Base-by-base conservation (phyloP, 78 protist genomes). In the Abeoforma whisleri region DNA sequence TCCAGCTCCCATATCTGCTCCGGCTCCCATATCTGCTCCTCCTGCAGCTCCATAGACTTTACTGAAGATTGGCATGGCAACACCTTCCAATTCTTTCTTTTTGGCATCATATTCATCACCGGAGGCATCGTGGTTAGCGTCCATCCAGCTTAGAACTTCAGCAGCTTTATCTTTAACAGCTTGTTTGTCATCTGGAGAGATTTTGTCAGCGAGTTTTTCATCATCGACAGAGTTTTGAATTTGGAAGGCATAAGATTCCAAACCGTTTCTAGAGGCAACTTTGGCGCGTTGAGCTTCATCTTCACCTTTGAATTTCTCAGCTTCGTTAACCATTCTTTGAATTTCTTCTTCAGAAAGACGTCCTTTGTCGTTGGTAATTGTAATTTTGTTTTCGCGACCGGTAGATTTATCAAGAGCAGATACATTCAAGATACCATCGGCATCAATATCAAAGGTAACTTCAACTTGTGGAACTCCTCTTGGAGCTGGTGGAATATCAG, bases 381-480 rank as follows among this genome's bases (percentile, higher is more conserved):
- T 91, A 92, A 95, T 93, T 89, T 91, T 84, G 87, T 87, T 86
- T 76, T n/a, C 80, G 84, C 87, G 84, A 62, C 96, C 96, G 35
- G 97, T 89, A 68, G 91, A 19, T 91, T 93, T 91, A 84, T 97
- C 99, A 84, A 73, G 82, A 25, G 98, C 99, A 35, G 92, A 40
- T 38, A 97, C 99, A 72, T 93, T 88, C 71, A 97, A 87, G 92
- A 97, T 95, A 80, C 96, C 93, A 90, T 96, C 93, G 77, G 94
- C 95, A 84, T 95, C 98, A 39, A 97, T 84, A 86, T 93, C 94
- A 74, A 96, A 95, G 33, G 96, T 91, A 68, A 97, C 99, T 88
- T 95, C 96, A 86, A 97, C 93, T 91, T 95, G 94, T 25, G 99
- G 98, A 36, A 90, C 92, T 30, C 97, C 99, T 28, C 97, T 91